Percentiles rank a stretch among this genome's conserved stretches.
phyloP scores from a whole-genome alignment of 306 rosid genomes.

The Morella rubra region DNA sequence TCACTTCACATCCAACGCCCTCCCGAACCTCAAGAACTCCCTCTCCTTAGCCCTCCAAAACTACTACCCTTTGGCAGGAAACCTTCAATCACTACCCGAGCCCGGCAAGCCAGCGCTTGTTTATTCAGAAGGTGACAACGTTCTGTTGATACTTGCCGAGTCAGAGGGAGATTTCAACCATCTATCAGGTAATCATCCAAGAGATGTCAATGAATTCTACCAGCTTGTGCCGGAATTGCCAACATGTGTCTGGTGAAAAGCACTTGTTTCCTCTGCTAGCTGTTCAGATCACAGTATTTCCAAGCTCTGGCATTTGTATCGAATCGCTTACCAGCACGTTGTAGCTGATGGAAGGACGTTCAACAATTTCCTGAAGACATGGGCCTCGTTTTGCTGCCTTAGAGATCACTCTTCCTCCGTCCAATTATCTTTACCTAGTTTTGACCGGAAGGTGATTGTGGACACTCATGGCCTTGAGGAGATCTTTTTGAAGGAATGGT shows the following conservation, averaged over 20 bases:
- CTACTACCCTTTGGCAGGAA: constrained; percentile 48
- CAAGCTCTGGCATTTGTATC: constrained; percentile 42
- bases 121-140: constrained; percentile 18
- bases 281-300: constrained; percentile 42
- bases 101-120: constrained; percentile 37
- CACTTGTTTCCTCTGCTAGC: constrained; percentile 38
- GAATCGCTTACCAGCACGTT: constrained; percentile 38
- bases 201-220: constrained; percentile 29
- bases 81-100: constrained; percentile 12
- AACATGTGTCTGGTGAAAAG: not conserved
- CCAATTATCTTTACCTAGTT: constrained; percentile 5
- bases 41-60: constrained; percentile 48
- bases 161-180: constrained; percentile 34
- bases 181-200: constrained; percentile 20
- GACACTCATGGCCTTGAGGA: constrained; percentile 32
- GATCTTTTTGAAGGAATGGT: constrained; percentile 45
- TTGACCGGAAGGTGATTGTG: constrained; percentile 37
- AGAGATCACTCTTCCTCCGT: not conserved
- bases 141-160: constrained; percentile 25
- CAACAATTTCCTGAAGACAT: constrained; percentile 44
- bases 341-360: constrained; percentile 52
- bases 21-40: constrained; percentile 49
- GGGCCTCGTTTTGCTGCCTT: constrained; percentile 37
- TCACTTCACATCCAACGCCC: constrained; percentile 31
- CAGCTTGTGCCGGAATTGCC: constrained; percentile 36